Base-by-base conservation (phyloP, 108 stramenopile species). In the Thalassiosira profunda region DNA sequence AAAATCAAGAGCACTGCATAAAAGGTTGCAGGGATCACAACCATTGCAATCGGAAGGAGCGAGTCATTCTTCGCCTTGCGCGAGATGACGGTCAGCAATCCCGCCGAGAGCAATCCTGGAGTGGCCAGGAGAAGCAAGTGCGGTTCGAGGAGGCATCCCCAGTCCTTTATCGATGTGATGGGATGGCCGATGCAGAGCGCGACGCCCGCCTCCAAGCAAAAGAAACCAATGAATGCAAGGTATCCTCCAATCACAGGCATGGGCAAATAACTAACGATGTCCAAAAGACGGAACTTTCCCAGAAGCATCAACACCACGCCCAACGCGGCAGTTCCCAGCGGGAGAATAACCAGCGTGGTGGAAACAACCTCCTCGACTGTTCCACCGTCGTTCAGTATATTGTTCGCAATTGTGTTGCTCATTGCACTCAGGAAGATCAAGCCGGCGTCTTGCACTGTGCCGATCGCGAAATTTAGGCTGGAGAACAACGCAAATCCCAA, bases 381-480 rank as follows among this genome's bases (percentile, higher is more conserved):
- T 26, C 86, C 79, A 30, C 79, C 88, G 45, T 84, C 43, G 40
- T 61, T 63, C 31, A 83, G 43, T 63, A 92, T 82, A 24, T 26
- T 44, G 53, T 86, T 63, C 30, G 93, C 97, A 53, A 98, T 89
- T 17, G 21, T 74, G 40, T 89, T 90, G 7, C 93, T 86, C 93
- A 98, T 98, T 45, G 67, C 60, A 25, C 80, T 81, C 21, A 98
- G 78, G 81, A 98, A 97, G 49, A 98, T 97, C 42, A 98, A 63
- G 4, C 97, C 97, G 0, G 98, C 97, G 84, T 98, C 98, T 78
- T 98, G 97, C 9, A 98, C 97, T 12, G 86, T 90, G 11, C 97
- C 96, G 52, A 96, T 95, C 23, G 96, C 92, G 81, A 96, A 98
- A 20, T 90, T 81, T 25, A 98, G 77, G 40, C 77, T 78, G 6